Conservation (phyloP, 192 early-diverging fungal genomes). For the Coemansia sp. region DNA sequence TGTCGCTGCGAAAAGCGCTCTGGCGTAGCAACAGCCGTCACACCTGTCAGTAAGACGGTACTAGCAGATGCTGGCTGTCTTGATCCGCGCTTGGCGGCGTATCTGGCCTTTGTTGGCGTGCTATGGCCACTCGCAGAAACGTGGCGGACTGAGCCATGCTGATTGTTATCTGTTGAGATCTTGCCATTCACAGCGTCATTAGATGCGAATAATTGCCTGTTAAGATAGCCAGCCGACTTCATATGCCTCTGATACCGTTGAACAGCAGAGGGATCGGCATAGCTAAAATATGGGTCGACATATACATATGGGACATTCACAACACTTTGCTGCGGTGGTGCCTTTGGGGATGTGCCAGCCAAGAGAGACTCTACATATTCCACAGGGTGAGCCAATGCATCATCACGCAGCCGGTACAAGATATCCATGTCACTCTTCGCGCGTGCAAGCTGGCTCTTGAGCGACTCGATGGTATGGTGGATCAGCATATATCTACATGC, state of each 20-base stretch:
- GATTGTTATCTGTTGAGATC: not conserved
- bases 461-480: slow-evolving; percentile 32
- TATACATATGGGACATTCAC: slow-evolving; percentile 32
- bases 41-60: slow-evolving; percentile 25
- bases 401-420: slow-evolving; percentile 24
- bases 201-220: not conserved
- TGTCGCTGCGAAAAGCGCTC: slow-evolving; percentile 28
- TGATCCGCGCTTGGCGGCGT: slow-evolving; percentile 4
- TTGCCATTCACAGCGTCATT: not conserved
- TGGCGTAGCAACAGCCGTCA: slow-evolving; percentile 45
- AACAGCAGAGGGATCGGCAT: slow-evolving; percentile 17
- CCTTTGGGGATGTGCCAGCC: slow-evolving; percentile 15
- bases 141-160: not conserved
- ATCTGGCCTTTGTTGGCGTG: slow-evolving; percentile 2
- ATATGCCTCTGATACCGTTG: not conserved
- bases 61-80: slow-evolving; percentile 17
- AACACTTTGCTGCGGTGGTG: slow-evolving; percentile 36
- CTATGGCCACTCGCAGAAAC: not conserved
- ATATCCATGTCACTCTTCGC: slow-evolving; percentile 48
- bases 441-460: slow-evolving; percentile 47
- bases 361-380: slow-evolving; percentile 39
- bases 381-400: slow-evolving; percentile 28
- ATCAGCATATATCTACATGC: slow-evolving; percentile 44
- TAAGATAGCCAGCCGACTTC: not conserved
- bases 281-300: slow-evolving; percentile 32